phyloP scores from a whole-genome alignment of 2,329 filamentous ascomycete genomes.

The Remersonia thermophila region DNA sequence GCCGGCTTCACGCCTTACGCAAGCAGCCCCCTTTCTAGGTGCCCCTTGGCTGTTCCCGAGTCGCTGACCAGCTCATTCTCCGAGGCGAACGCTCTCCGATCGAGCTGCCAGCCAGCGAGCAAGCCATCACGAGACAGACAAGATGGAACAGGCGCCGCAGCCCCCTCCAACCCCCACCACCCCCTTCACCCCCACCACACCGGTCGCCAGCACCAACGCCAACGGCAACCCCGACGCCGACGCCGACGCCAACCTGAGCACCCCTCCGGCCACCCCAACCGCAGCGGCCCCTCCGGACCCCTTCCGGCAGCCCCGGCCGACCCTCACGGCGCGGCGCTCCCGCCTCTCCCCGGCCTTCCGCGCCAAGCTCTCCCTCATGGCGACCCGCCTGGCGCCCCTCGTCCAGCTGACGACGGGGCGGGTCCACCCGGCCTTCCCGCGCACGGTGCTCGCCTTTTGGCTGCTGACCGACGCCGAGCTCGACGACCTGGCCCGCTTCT shows the following conservation, averaged over 20 bases:
- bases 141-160: too few species aligned
- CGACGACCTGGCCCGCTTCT: conserved; percentile 58
- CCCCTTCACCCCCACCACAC: background rate
- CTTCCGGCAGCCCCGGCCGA: too few species aligned
- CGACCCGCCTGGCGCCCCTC: conserved; percentile 52
- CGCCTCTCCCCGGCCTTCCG: conserved; percentile 39
- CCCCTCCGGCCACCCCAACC: too few species aligned
- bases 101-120: too few species aligned
- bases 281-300: too few species aligned
- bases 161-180: background rate
- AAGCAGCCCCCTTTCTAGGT: background rate
- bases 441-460: conserved; percentile 58
- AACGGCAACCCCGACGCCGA: conserved; percentile 1
- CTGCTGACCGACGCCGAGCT: conserved; percentile 60
- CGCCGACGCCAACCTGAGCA: conserved; percentile 16
- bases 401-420: conserved; percentile 49
- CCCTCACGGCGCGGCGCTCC: conserved; percentile 27
- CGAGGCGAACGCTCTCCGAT: too few species aligned
- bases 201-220: background rate
- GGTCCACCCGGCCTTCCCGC: conserved; percentile 54
- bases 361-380: conserved; percentile 53
- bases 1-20: too few species aligned
- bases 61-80: too few species aligned
- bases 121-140: background rate
- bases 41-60: background rate